These are phyloP conservation scores for Populus hybrid DNA, from an alignment of 441 rosid species.

Conservation along the genomic window DNA sequence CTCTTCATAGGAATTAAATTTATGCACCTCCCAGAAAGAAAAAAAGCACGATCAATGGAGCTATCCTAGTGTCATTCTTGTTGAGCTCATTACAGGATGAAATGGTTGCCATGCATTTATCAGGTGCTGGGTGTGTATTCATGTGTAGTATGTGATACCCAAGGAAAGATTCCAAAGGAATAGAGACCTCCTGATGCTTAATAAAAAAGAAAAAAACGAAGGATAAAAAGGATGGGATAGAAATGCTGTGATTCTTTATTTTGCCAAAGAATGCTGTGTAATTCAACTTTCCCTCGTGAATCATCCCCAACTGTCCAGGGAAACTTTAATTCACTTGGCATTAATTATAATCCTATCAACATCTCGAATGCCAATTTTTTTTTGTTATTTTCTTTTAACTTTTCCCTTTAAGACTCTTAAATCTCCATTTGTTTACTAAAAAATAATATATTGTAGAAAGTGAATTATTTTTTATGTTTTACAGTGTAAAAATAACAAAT, in stretches of 20 bases:
- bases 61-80: background rate
- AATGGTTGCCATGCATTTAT: background rate
- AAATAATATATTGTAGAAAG: too few species aligned
- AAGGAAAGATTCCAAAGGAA: background rate
- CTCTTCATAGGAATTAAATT: background rate
- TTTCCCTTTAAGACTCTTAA: too few species aligned
- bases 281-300: too few species aligned
- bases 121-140: background rate
- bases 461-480: too few species aligned
- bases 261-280: too few species aligned
- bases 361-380: too few species aligned
- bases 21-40: background rate
- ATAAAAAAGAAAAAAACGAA: background rate
- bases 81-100: background rate
- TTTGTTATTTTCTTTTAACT: too few species aligned
- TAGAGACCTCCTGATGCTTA: background rate
- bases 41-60: background rate
- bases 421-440: too few species aligned
- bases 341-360: too few species aligned
- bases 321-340: too few species aligned
- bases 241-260: slow-evolving; percentile 3
- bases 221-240: slow-evolving; percentile 2
- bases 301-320: too few species aligned
- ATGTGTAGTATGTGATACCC: background rate
- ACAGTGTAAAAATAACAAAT: too few species aligned